Evolutionary conservation across 345 rosid species (phyloP).

Genomic region (Moricandia moricandioides): DNA sequence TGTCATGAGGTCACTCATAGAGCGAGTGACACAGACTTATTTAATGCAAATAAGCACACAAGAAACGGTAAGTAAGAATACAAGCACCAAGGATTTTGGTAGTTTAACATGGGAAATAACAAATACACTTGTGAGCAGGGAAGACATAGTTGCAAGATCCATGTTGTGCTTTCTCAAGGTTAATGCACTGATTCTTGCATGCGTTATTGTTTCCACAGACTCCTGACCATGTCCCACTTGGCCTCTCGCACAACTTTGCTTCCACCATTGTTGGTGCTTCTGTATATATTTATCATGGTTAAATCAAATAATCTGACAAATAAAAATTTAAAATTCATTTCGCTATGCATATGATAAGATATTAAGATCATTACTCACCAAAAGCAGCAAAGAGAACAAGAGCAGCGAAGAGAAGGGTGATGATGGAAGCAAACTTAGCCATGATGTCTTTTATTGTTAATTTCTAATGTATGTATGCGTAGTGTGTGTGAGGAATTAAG

Average conservation of each 20-base stretch:
- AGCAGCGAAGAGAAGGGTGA: slow-evolving; percentile 6
- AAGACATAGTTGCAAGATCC: slow-evolving; percentile 28
- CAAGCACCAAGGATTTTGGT: neutral
- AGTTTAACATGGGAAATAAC: slow-evolving; percentile 19
- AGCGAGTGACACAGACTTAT: neutral
- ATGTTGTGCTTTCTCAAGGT: slow-evolving; percentile 29
- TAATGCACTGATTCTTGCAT: slow-evolving; percentile 29
- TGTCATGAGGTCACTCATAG: neutral
- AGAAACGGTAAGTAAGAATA: neutral
- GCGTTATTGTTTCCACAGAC: slow-evolving; percentile 16
- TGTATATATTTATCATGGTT: neutral
- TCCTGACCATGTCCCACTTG: slow-evolving; percentile 29
- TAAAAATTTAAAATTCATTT: neutral
- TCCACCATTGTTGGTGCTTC: slow-evolving; percentile 24
- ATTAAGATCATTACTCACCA: slow-evolving; percentile 10
- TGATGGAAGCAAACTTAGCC: slow-evolving; percentile 26
- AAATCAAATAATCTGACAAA: neutral
- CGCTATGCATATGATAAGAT: neutral
- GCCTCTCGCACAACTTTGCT: slow-evolving; percentile 15
- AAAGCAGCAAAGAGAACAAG: slow-evolving; percentile 28
- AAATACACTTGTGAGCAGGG: slow-evolving; percentile 16
- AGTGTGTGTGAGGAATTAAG: slow-evolving; percentile 10
- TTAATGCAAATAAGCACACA: neutral
- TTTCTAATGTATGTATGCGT: neutral
- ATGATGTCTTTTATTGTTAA: neutral